phyloP scores from a whole-genome alignment of 2,329 filamentous ascomycete genomes.

The Monosporascus sp. region DNA sequence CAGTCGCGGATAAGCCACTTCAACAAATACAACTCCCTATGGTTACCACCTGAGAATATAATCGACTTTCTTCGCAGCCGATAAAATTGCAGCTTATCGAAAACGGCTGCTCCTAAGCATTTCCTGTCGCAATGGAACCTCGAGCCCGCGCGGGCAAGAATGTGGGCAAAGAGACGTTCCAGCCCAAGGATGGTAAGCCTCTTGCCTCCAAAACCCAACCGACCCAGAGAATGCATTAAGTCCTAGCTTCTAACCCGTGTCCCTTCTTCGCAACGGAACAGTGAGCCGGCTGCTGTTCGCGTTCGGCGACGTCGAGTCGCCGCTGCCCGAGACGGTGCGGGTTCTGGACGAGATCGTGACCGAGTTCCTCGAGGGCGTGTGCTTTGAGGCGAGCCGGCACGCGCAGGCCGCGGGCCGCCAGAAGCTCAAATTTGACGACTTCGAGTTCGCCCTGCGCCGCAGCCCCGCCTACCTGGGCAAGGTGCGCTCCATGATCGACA shows the following conservation, averaged over 20 bases:
- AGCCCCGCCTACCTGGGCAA: conserved; percentile 83
- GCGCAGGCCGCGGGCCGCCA: conserved; percentile 84
- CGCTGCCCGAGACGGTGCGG: conserved; percentile 77
- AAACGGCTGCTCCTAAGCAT: too few relatives aligned
- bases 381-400: conserved; percentile 80
- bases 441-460: conserved; percentile 85
- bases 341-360: conserved; percentile 93
- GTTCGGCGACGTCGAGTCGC: conserved; percentile 71
- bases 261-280: conserved; percentile 24
- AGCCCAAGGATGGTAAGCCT: conserved; percentile 60
- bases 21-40: too few relatives aligned
- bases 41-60: too few relatives aligned
- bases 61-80: too few relatives aligned
- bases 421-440: conserved; percentile 98
- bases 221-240: too few relatives aligned
- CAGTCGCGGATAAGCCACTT: too few relatives aligned
- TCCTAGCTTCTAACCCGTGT: too few relatives aligned
- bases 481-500: conserved; percentile 82
- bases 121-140: conserved; percentile 54
- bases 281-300: conserved; percentile 72
- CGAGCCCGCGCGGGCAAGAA: conserved; percentile 72
- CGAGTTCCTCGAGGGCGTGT: conserved; percentile 92
- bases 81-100: too few relatives aligned
- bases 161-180: conserved; percentile 79
- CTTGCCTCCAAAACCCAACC: conserved; percentile 9